Base-by-base conservation (phyloP, 495 filamentous ascomycete genomes). In the Aspergillus cavernicola region DNA sequence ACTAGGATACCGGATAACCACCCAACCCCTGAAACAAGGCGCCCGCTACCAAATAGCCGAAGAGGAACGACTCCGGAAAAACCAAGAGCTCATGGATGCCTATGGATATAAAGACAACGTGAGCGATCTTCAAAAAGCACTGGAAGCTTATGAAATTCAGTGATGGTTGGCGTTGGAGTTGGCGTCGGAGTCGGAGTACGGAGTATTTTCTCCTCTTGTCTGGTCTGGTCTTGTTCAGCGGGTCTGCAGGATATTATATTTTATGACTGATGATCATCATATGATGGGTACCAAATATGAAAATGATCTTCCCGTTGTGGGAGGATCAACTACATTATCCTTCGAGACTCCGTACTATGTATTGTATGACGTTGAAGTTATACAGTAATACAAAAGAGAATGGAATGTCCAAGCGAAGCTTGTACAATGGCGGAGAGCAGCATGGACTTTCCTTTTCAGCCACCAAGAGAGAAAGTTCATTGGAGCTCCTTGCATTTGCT, bases 51-150 rank as follows among this genome's bases (percentile, higher is more conserved):
- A 56, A 43, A 20, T 31, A 13, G 62, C 68, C 22, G 72, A 73
- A 50, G 60, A 71, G 51, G 59, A 70, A 28, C 69, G 71, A 0
- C 50, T 73, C 1, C 64, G 61, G 0, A 53, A 53, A 19, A 73
- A 75, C 46, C 63, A 61, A 18, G 58, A 69, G 23, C 55, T 75
- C 20, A 70, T 75, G 69, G 77, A 84, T 26, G 80, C 82, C 1
- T 85, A 84, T 35, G 81, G 81, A n/a, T 79, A 80, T 52, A 77
- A 82, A 46, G 68, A 69, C 6, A 81, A 74, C 56, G 42, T 84
- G 13, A 69, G 77, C 16, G 81, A 80, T 65, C 66, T 85, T 32
- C 77, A 84, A 58, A 68, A 77, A 7, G 82, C 82, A n/a, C 64
- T 85, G 45, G 65, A 70, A n/a, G 69, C 72, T 6, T 84, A 84